Evolutionary conservation across 495 filamentous ascomycete genomes (phyloP).

Genomic region (Penicillium riverlandense): DNA sequence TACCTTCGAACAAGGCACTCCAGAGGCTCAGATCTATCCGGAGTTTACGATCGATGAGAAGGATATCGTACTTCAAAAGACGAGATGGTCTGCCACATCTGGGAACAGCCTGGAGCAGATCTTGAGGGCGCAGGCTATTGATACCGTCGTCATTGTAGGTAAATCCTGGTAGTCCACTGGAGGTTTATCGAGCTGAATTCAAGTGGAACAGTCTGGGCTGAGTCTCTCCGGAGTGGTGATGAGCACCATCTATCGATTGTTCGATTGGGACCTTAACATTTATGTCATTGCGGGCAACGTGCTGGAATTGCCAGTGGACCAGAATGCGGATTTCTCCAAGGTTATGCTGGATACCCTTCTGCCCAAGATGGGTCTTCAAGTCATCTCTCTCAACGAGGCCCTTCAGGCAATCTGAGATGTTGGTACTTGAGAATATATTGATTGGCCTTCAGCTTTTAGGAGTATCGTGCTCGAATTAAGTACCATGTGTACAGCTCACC

Average conservation of each 20-base stretch:
- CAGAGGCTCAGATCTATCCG: conserved; percentile 19
- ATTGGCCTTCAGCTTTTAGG: background rate
- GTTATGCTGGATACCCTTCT: conserved; percentile 21
- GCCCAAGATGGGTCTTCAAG: conserved; percentile 22
- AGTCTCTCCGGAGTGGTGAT: conserved; percentile 35
- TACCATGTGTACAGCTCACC: conserved; percentile 34
- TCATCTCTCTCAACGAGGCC: conserved; percentile 16
- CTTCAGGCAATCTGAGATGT: conserved; percentile 2
- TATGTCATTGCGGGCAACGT: conserved; percentile 38
- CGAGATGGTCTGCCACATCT: conserved; percentile 32
- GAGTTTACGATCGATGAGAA: conserved; percentile 21
- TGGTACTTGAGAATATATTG: background rate
- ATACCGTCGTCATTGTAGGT: conserved; percentile 36
- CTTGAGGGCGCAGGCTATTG: conserved; percentile 28
- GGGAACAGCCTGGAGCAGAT: conserved; percentile 37
- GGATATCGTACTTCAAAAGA: conserved; percentile 36
- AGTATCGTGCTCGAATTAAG: conserved; percentile 1
- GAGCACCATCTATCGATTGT: conserved; percentile 36
- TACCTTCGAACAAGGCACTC: conserved; percentile 7
- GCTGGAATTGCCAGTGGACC: conserved; percentile 30
- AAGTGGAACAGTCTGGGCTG: conserved; percentile 26
- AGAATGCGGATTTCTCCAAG: conserved; percentile 10
- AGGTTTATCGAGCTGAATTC: background rate
- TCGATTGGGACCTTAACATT: conserved; percentile 37
- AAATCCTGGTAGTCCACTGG: background rate